Evolutionary conservation across 805 yeast genomes (phyloP), one percentile per base, ranked within the genome.

Genomic region (Maudiozyma serrabonitensis): DNA sequence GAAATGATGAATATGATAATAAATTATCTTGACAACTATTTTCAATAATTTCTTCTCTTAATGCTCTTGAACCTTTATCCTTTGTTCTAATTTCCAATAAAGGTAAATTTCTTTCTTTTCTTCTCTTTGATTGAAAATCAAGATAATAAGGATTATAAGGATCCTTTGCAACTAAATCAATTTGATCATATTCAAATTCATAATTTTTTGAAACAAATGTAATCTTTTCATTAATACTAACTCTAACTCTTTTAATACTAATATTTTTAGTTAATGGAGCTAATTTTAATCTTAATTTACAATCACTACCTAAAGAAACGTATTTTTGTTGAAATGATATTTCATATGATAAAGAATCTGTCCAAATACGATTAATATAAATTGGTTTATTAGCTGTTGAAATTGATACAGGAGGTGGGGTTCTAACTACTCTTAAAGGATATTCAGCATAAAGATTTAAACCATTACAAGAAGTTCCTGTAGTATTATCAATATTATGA

Each of bases 291-390:
- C 78, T 82, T 16, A 86, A 69, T 15, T 66, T 84, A 58, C 68
- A 68, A 69, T 76, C 80, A 12, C 81, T 74, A 2, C 86, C 84
- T 45, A 86, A 66, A 1, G 85, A 72, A 11, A 85, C 79, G 61
- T 75, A 86, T 60, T 85, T 86, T 50, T 75, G 75, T 0, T 89
- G 90, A 51, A 86, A 75, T 0, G 88, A 76, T 9, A 86, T 74
- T 55, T 84, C 84, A 63, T 86, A 86, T 48, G 80, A 80, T 37
- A 86, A 66, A 0, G 87, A 64, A 50, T 84, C 82, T 56, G 81
- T 80, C 95, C 95, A 86, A 1, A 80, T 74, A 54, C 87, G 73
- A 61, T 83, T 84, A 32, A 86, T 87, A 62, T 81, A 84, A 15
- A 86, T 79, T 0, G 95, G 88, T 60, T 84, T 86, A 60, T 84